Base-by-base conservation (phyloP, 1,284 basidiomycete species). In the Malassezia sympodialis region DNA sequence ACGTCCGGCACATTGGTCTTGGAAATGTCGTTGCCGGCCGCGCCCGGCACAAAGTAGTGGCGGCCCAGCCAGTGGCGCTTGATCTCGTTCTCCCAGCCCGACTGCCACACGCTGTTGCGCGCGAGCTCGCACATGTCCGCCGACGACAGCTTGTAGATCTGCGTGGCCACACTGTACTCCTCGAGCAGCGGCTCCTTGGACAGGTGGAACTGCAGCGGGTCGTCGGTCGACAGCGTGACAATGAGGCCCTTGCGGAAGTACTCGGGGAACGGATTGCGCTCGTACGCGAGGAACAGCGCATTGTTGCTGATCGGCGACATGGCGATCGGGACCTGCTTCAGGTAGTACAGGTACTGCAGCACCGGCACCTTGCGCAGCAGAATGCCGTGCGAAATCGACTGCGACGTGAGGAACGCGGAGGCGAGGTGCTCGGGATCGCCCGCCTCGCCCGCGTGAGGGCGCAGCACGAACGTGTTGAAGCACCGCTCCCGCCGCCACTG, bases 261-360 rank as follows among this genome's bases (percentile, higher is more conserved):
- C 68, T 91, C 88, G 7, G 91, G 91, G 58, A 98, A 82, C 0
- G 94, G 94, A 72, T 99, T 98, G 46, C 94, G 81, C 76, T 99
- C 94, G 72, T 96, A 98, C 5, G 88, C 87, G 68, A 98, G 79
- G 79, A 98, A 98, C 37, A 99, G 79, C 1, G 94, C 91, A 67
- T 99, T 99, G 76, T 99, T 99, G 75, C 87, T 90, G 40, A 99
- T 78, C 0, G 94, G 94, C 68, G 88, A 91, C 94, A 98, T 99
- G 6, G 94, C 93, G 17, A 99, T 42, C 5, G 67, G 68, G 45
- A 70, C 58, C 56, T 68, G 67, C 53, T 74, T 75, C 39, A 73
- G 53, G 76, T 98, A 98, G 79, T 91, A 99, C 28, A 78, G 70
- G 59, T 77, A 77, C 65, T 80, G 80, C 32, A 81, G 77, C 0